phyloP scores from a whole-genome alignment of 2,329 filamentous ascomycete species.

The Fusarium sp. region DNA sequence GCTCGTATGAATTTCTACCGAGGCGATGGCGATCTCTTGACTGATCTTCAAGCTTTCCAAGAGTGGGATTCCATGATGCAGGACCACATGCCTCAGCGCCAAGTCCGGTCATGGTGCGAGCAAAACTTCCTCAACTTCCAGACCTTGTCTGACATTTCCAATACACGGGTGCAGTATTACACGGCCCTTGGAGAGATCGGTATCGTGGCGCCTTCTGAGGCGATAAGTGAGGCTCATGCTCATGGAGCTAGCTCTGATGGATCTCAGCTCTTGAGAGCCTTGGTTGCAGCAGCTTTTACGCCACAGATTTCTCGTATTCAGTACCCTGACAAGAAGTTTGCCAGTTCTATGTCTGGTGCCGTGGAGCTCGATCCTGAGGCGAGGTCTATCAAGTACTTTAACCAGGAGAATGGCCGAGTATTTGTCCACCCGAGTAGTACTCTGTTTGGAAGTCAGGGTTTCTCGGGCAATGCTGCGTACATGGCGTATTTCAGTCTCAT shows the following conservation, averaged over 20 bases:
- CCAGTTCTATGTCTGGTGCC: slow-evolving; percentile 85
- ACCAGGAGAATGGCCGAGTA: slow-evolving; percentile 84
- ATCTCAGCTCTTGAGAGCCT: slow-evolving; percentile 71
- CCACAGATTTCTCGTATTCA: slow-evolving; percentile 94
- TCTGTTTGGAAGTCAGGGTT: slow-evolving; percentile 85
- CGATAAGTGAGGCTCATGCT: slow-evolving; percentile 49
- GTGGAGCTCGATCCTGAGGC: slow-evolving; percentile 95
- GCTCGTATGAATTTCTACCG: slow-evolving; percentile 80
- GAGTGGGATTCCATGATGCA: slow-evolving; percentile 79
- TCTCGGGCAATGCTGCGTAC: slow-evolving; percentile 80
- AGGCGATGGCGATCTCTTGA: slow-evolving; percentile 88
- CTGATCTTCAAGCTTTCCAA: slow-evolving; percentile 86
- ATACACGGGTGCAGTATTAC: slow-evolving; percentile 87
- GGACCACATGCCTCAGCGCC: slow-evolving; percentile 69
- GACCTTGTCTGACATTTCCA: slow-evolving; percentile 88
- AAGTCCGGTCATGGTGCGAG: slow-evolving; percentile 82
- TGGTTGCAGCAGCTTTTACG: slow-evolving; percentile 80
- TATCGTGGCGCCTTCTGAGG: slow-evolving; percentile 68
- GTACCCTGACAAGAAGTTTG: slow-evolving; percentile 96
- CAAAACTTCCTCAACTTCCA: slow-evolving; percentile 87
- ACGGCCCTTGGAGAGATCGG: slow-evolving; percentile 87
- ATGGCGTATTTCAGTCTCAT: slow-evolving; percentile 94
- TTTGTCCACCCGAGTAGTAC: slow-evolving; percentile 94
- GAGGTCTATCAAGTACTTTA: slow-evolving; percentile 91
- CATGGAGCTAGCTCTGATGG: slow-evolving; percentile 47